A percentile compares a stretch with the other conserved stretches of the same genome.
Evolutionary conservation across 208 protist species (phyloP).

Genomic region (Vickermania spadyakhi): DNA sequence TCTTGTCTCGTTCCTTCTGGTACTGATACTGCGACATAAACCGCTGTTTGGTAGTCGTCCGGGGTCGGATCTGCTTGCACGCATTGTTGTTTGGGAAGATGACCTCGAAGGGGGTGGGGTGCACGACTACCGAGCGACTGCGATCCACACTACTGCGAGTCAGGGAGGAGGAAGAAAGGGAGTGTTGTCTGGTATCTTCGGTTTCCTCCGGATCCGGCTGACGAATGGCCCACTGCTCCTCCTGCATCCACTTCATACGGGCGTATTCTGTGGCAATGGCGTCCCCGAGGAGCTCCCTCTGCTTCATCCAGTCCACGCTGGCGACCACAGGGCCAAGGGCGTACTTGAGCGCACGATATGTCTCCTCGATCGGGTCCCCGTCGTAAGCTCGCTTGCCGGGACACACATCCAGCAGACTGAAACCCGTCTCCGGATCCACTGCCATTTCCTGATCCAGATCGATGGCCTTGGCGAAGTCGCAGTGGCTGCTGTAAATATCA

Average conservation of each 20-base stretch:
- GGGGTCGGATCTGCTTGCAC: neutral
- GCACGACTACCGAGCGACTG: neutral
- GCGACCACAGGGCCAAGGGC: constrained; percentile 19
- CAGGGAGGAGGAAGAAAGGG: neutral
- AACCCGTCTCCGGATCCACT: constrained; percentile 16
- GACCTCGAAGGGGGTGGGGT: neutral
- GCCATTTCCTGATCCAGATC: constrained; percentile 32
- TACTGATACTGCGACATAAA: neutral
- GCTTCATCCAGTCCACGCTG: constrained; percentile 35
- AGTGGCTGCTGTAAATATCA: constrained; percentile 11
- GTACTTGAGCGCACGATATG: constrained; percentile 25
- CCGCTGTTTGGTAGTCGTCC: neutral
- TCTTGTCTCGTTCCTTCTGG: too few species aligned
- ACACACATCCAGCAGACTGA: constrained; percentile 20
- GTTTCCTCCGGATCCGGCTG: neutral
- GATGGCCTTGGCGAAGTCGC: constrained; percentile 31
- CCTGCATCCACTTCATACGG: constrained; percentile 18
- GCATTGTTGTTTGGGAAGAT: neutral
- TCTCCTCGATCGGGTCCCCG: constrained; percentile 43
- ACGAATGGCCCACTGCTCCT: neutral
- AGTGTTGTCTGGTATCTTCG: neutral
- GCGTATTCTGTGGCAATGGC: constrained; percentile 17
- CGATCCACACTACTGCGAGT: neutral
- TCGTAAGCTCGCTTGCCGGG: constrained; percentile 36
- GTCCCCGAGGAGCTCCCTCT: constrained; percentile 14